Evolutionary conservation across 441 rosid species (phyloP).

Genomic region (Kokia cookei): DNA sequence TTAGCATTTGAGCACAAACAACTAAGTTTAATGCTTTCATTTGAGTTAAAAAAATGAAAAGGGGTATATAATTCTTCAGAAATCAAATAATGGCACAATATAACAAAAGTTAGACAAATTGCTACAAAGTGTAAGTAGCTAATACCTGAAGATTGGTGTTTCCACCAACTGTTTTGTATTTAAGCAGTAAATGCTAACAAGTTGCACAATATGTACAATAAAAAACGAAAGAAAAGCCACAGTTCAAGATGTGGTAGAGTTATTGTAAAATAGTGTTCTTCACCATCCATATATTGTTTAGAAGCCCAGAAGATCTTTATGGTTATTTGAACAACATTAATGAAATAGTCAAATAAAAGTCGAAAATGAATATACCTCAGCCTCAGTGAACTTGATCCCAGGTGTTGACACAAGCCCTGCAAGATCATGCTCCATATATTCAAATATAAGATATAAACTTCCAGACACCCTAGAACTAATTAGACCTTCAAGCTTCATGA

Average conservation of each 20-base stretch:
- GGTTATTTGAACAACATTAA: not conserved
- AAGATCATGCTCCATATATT: slow-evolving; percentile 69
- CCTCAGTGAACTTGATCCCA: slow-evolving; percentile 47
- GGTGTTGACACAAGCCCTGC: slow-evolving; percentile 51
- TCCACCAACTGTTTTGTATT: not conserved
- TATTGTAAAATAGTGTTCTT: not conserved
- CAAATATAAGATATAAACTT: slow-evolving; percentile 54
- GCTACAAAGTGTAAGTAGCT: not conserved
- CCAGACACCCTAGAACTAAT: slow-evolving; percentile 61
- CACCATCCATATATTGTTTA: not conserved
- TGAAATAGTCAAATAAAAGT: not conserved
- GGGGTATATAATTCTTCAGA: not conserved
- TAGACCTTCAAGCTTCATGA: slow-evolving; percentile 60
- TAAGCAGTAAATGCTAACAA: not conserved
- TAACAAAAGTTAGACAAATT: not conserved
- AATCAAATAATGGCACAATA: not conserved
- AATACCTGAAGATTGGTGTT: not conserved
- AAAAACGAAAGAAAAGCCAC: not conserved
- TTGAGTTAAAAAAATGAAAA: not conserved
- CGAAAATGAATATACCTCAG: slow-evolving; percentile 32
- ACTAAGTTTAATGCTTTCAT: not conserved
- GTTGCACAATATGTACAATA: not conserved
- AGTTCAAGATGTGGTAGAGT: not conserved
- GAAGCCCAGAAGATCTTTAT: not conserved
- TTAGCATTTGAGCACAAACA: not conserved